phyloP scores from a whole-genome alignment of 768 basidiomycete genomes.

The Kwoniella botswanensis region DNA sequence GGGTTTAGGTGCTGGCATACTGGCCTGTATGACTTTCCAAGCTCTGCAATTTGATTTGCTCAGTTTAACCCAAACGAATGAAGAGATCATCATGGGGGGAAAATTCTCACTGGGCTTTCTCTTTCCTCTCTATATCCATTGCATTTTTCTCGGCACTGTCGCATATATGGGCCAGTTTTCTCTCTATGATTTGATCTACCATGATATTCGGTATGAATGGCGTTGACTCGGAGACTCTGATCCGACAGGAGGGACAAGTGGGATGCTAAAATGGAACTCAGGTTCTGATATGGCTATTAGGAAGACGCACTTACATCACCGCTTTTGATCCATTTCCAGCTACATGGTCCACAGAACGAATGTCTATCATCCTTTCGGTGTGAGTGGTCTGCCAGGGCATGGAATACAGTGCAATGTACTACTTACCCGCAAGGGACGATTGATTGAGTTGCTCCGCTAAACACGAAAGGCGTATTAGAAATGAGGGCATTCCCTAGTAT shows the following conservation, averaged over 20 bases:
- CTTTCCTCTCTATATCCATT: conserved; percentile 39
- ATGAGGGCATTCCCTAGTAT: conserved; percentile 3
- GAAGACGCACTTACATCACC: conserved; percentile 33
- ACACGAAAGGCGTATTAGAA: neutral
- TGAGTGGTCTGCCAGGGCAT: neutral
- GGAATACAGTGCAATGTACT: neutral
- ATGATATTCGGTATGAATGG: conserved; percentile 49
- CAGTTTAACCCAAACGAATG: neutral
- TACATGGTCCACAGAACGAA: conserved; percentile 51
- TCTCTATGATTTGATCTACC: conserved; percentile 51
- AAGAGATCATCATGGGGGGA: no score
- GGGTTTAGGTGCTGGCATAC: conserved; percentile 21
- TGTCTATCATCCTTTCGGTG: conserved; percentile 25
- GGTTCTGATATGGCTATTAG: neutral
- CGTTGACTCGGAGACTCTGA: conserved; percentile 23
- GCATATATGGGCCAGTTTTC: conserved; percentile 36
- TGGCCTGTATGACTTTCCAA: conserved; percentile 39
- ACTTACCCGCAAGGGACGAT: conserved; percentile 52
- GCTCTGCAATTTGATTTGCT: conserved; percentile 19
- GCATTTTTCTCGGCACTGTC: conserved; percentile 35
- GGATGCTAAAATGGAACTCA: conserved; percentile 29
- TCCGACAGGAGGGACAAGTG: conserved; percentile 49
- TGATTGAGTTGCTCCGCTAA: conserved; percentile 42
- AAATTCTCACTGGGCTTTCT: conserved; percentile 40
- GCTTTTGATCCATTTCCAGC: conserved; percentile 49